Conservation (phyloP, 2,329 filamentous ascomycete species). For the Claviceps africana region DNA sequence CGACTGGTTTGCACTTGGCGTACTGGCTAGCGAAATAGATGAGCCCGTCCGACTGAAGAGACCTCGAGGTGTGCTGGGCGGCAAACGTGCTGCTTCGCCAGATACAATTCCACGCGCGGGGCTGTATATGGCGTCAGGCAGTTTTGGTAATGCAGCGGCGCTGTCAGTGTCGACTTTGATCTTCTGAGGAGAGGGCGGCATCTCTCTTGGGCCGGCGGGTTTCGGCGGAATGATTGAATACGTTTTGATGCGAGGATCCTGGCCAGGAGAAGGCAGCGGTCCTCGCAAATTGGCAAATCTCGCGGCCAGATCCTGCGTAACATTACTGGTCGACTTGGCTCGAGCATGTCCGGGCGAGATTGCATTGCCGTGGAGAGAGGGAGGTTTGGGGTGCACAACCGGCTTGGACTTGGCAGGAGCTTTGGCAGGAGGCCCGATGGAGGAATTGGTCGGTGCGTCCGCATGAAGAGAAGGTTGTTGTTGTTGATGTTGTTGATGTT, state of each 20-base stretch:
- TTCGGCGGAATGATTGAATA: slow-evolving; percentile 28
- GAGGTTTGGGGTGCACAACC: slow-evolving; percentile 51
- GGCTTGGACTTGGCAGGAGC: slow-evolving; percentile 26
- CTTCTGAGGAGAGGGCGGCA: slow-evolving; percentile 29
- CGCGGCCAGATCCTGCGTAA: slow-evolving; percentile 35
- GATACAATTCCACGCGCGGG: slow-evolving; percentile 60
- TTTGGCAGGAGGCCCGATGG: slow-evolving; percentile 9
- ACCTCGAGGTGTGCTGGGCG: slow-evolving; percentile 49
- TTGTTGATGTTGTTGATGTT: neutral
- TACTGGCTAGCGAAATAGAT: slow-evolving; percentile 22
- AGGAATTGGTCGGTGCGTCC: slow-evolving; percentile 4
- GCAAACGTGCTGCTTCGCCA: slow-evolving; percentile 49
- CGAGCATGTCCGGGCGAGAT: slow-evolving; percentile 20
- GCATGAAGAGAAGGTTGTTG: slow-evolving; percentile 2
- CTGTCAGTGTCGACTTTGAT: slow-evolving; percentile 35
- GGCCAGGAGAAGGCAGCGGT: slow-evolving; percentile 24
- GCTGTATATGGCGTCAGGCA: slow-evolving; percentile 64
- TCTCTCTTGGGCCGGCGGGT: slow-evolving; percentile 35
- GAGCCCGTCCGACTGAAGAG: slow-evolving; percentile 49
- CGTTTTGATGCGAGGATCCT: slow-evolving; percentile 40
- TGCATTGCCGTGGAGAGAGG: slow-evolving; percentile 48
- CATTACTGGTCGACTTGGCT: slow-evolving; percentile 14
- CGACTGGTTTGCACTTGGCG: slow-evolving; percentile 14
- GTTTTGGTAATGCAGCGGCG: slow-evolving; percentile 47
- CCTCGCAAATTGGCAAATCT: slow-evolving; percentile 45